These are phyloP conservation scores for Cladophialophora yegresii DNA, from an alignment of 2,329 filamentous ascomycete genomes.

Conservation along the genomic window DNA sequence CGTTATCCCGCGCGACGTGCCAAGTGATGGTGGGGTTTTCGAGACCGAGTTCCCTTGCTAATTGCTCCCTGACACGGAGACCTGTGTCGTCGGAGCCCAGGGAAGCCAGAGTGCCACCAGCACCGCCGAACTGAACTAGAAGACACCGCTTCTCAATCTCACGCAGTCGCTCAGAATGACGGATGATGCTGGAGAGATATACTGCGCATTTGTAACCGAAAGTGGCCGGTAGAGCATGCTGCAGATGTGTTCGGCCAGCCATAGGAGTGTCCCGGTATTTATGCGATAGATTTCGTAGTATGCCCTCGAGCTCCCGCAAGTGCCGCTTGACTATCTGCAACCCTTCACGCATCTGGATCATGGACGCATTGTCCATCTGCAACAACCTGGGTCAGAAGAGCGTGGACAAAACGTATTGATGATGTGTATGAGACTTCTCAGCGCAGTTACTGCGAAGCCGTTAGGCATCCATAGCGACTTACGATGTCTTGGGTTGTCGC, in stretches of 20 bases:
- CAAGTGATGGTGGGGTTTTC: constrained; percentile 57
- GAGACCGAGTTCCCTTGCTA: constrained; percentile 54
- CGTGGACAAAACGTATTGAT: no score
- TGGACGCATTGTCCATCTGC: constrained; percentile 55
- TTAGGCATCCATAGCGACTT: not conserved
- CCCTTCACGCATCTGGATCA: constrained; percentile 57
- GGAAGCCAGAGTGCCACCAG: constrained; percentile 58
- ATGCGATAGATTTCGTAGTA: constrained; percentile 47
- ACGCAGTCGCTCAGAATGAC: constrained; percentile 53
- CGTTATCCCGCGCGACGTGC: constrained; percentile 58
- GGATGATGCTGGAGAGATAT: constrained; percentile 54
- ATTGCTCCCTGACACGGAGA: constrained; percentile 51
- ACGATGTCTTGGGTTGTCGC: constrained; percentile 60
- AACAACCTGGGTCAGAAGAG: not conserved
- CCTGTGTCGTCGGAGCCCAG: constrained; percentile 53
- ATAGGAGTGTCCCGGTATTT: constrained; percentile 57
- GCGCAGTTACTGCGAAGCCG: no score
- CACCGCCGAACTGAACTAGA: constrained; percentile 60
- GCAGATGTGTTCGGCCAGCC: constrained; percentile 60
- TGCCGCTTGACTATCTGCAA: constrained; percentile 52
- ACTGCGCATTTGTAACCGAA: constrained; percentile 62
- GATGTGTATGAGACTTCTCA: no score
- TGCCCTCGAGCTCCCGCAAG: constrained; percentile 48
- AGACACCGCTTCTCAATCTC: constrained; percentile 52
- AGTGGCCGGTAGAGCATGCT: constrained; percentile 59